Conservation (phyloP, 1,284 basidiomycete genomes). For the Phylloboletellus chloephorus region DNA sequence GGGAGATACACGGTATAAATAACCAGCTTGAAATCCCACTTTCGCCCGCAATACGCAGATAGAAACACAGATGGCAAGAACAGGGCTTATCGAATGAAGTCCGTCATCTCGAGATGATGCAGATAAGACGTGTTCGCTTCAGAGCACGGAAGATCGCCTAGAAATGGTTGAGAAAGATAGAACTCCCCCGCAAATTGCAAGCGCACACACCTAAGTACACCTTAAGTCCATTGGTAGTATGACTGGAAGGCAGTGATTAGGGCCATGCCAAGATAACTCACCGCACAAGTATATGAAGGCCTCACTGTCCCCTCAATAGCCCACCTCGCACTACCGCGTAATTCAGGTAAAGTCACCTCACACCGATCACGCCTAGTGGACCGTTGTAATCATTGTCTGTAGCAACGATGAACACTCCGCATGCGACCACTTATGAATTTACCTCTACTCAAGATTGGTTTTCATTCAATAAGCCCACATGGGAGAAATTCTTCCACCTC, state of each 20-base stretch:
- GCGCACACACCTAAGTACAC: conserved; percentile 2
- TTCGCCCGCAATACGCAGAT: not conserved
- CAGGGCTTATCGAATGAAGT: not conserved
- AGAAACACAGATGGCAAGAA: conserved; percentile 3
- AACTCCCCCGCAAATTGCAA: not conserved
- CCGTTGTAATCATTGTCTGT: conserved; percentile 1
- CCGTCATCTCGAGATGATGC: not conserved
- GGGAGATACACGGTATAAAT: conserved; percentile 5
- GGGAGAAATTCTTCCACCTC: conserved; percentile 38
- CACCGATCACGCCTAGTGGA: not conserved
- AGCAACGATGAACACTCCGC: conserved; percentile 15
- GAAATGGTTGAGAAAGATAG: conserved; percentile 6
- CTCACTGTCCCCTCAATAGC: not conserved
- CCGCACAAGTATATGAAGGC: conserved; percentile 22
- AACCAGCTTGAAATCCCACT: not conserved
- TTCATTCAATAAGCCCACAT: conserved; percentile 39
- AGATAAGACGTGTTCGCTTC: not conserved
- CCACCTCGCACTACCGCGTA: not conserved
- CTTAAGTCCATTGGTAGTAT: conserved; percentile 9
- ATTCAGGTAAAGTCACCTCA: conserved; percentile 4
- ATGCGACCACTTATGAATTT: conserved; percentile 33
- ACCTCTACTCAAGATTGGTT: conserved; percentile 57
- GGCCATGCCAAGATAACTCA: too few species aligned
- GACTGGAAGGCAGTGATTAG: too few species aligned
- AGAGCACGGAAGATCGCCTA: conserved; percentile 6